Conservation (phyloP, 352 stramenopile genomes). For the Phytopythium cucurbitacearum region DNA sequence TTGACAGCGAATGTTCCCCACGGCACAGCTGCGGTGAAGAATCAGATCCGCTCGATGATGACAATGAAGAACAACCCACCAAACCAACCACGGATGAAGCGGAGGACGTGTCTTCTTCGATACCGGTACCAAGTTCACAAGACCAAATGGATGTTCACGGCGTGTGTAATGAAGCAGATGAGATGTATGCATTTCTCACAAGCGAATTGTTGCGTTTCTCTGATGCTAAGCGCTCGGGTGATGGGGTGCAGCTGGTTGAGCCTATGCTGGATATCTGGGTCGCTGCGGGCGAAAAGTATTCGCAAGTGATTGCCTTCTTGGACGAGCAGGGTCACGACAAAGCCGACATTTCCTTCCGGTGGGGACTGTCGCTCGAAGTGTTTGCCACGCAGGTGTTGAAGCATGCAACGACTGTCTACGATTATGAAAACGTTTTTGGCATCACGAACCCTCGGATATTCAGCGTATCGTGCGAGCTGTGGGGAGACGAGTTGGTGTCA, state of each 20-base stretch:
- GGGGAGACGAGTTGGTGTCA: constrained; percentile 18
- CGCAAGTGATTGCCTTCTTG: constrained; percentile 40
- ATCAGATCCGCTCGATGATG: no score
- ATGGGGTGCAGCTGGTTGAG: constrained; percentile 29
- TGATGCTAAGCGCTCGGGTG: constrained; percentile 19
- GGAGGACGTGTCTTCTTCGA: no score
- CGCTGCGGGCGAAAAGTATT: constrained; percentile 63
- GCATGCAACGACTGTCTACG: constrained; percentile 50
- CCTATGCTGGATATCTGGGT: constrained; percentile 70
- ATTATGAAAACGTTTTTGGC: constrained; percentile 54
- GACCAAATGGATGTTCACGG: no score
- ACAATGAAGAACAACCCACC: no score
- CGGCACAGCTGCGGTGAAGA: no score
- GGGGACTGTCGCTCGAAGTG: constrained; percentile 53
- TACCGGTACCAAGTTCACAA: no score
- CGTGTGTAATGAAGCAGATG: constrained; percentile 46
- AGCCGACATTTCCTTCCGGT: constrained; percentile 35
- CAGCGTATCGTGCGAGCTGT: constrained; percentile 26
- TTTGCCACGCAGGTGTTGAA: constrained; percentile 62
- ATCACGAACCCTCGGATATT: constrained; percentile 57
- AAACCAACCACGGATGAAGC: no score
- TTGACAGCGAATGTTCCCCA: no score
- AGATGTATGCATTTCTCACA: constrained; percentile 54
- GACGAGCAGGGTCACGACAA: constrained; percentile 15
- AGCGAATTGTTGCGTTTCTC: constrained; percentile 37